These are phyloP conservation scores for Arthroderma sp. DNA, from an alignment of 2,329 filamentous ascomycete genomes.

Conservation along the genomic window DNA sequence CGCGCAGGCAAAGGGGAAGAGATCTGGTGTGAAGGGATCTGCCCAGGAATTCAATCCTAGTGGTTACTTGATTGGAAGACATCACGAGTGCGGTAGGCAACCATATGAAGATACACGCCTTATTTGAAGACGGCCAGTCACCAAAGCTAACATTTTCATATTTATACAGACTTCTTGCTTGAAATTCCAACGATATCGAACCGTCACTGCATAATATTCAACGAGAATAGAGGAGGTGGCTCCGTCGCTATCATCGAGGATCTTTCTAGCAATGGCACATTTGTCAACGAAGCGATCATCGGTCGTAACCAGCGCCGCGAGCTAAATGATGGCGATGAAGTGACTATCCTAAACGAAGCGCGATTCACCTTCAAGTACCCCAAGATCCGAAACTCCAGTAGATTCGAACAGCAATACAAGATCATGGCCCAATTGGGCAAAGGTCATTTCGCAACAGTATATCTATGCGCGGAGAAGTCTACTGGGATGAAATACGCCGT, in stretches of 20 bases:
- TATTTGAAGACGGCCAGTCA: not conserved
- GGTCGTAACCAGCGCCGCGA: conserved; percentile 86
- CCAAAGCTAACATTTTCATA: not conserved
- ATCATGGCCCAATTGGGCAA: conserved; percentile 78
- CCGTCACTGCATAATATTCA: conserved; percentile 44
- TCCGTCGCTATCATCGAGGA: conserved; percentile 71
- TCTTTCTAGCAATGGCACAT: conserved; percentile 90
- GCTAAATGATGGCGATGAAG: conserved; percentile 78
- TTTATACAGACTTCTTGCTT: conserved; percentile 52
- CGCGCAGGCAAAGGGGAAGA: conserved; percentile 32
- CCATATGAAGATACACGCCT: not conserved
- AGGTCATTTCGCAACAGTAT: conserved; percentile 89
- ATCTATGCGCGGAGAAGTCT: conserved; percentile 74
- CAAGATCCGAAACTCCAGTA: conserved; percentile 55
- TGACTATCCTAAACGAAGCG: conserved; percentile 71
- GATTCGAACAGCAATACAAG: conserved; percentile 75
- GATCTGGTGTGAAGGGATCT: conserved; percentile 38
- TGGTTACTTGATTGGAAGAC: conserved; percentile 82
- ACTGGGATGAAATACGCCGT: conserved; percentile 76
- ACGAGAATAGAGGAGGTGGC: conserved; percentile 45
- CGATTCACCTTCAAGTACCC: conserved; percentile 90
- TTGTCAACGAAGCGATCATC: conserved; percentile 80
- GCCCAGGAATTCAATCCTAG: conserved; percentile 48
- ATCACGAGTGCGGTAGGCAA: conserved; percentile 81
- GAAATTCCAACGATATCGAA: conserved; percentile 76